Evolutionary conservation across 352 stramenopile genomes (phyloP).

Genomic region (Globisporangium radiosum): DNA sequence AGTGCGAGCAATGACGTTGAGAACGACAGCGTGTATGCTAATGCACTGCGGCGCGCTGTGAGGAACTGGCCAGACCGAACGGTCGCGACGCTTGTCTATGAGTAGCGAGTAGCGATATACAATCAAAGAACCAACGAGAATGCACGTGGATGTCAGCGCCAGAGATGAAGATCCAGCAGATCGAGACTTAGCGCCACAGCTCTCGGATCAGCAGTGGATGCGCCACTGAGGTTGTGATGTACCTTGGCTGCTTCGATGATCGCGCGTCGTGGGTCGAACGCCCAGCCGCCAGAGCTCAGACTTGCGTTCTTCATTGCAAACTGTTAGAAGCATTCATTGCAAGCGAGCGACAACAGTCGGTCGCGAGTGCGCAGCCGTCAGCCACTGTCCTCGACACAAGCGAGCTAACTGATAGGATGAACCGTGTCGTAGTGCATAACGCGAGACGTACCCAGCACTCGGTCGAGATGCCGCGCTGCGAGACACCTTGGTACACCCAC

Average conservation of each 20-base stretch:
- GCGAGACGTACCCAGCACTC: constrained; percentile 60
- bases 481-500: constrained; percentile 82
- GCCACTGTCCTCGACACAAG: too few species aligned
- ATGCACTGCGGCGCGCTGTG: constrained; percentile 29
- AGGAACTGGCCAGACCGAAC: constrained; percentile 72
- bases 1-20: constrained; percentile 15
- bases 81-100: constrained; percentile 50
- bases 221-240: constrained; percentile 1
- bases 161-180: too few species aligned
- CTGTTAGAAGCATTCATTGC: constrained; percentile 12
- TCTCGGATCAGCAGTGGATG: too few species aligned
- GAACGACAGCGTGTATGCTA: constrained; percentile 47
- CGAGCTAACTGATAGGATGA: too few species aligned
- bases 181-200: too few species aligned
- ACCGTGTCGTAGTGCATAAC: too few species aligned
- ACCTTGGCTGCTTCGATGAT: constrained; percentile 77
- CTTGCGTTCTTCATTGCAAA: constrained; percentile 82
- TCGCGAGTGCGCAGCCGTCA: too few species aligned
- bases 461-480: constrained; percentile 67
- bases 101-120: not conserved
- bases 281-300: constrained; percentile 51
- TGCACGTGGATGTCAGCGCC: not conserved
- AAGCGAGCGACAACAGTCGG: too few species aligned
- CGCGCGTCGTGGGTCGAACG: constrained; percentile 60
- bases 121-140: too few species aligned